Evolutionary conservation across 2,329 filamentous ascomycete species (phyloP).

Genomic region (Chalara sp.): DNA sequence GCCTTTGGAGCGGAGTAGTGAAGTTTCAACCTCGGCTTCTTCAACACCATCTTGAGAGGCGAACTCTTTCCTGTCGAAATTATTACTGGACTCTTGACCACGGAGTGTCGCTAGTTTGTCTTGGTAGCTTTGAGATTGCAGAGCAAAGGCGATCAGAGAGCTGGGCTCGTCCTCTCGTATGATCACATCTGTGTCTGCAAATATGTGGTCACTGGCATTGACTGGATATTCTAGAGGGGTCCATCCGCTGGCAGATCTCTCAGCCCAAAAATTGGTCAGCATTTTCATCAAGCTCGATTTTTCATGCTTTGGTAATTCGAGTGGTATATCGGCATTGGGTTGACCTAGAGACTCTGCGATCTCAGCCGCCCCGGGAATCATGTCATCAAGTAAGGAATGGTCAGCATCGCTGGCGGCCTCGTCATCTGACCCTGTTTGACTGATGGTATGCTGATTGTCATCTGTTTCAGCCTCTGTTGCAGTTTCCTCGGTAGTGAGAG

Average conservation of each 20-base stretch:
- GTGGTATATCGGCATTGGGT: slow-evolving; percentile 49
- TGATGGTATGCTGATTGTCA: slow-evolving; percentile 39
- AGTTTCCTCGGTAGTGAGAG: slow-evolving; percentile 22
- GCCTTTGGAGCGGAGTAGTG: slow-evolving; percentile 74
- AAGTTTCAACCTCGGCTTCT: slow-evolving; percentile 76
- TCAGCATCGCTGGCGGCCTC: slow-evolving; percentile 66
- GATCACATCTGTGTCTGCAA: slow-evolving; percentile 94
- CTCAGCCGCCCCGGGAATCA: slow-evolving; percentile 55
- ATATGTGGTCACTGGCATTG: slow-evolving; percentile 83
- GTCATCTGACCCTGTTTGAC: slow-evolving; percentile 60
- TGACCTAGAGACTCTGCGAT: slow-evolving; percentile 55
- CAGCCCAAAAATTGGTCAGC: slow-evolving; percentile 96
- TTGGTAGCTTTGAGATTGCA: slow-evolving; percentile 83
- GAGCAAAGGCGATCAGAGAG: slow-evolving; percentile 87
- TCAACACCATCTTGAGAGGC: slow-evolving; percentile 32
- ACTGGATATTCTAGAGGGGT: slow-evolving; percentile 86
- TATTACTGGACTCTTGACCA: slow-evolving; percentile 34
- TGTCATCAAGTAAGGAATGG: slow-evolving; percentile 60
- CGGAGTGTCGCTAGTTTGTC: slow-evolving; percentile 68
- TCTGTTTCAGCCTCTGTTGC: slow-evolving; percentile 33
- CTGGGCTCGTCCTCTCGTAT: slow-evolving; percentile 96
- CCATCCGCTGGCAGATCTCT: slow-evolving; percentile 94
- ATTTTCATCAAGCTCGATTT: slow-evolving; percentile 92
- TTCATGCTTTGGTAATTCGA: slow-evolving; percentile 80
- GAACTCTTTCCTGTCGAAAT: slow-evolving; percentile 8